Percentiles rank a stretch among this genome's conserved stretches.
Evolutionary conservation across 371 early-diverging fungal species (phyloP).

Genomic region (Mucor velutinosus): DNA sequence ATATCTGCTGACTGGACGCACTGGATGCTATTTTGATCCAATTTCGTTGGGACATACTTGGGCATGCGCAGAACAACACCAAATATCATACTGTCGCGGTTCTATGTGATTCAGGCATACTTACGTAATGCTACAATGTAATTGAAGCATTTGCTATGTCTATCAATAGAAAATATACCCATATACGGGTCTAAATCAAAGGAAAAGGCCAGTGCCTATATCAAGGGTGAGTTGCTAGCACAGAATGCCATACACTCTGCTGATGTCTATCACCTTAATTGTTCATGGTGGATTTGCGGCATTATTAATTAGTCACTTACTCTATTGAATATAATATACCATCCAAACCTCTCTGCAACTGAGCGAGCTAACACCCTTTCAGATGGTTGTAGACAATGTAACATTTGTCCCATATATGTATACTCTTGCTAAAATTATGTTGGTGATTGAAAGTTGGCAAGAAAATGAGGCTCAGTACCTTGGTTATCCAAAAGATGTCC

Average conservation of each 20-base stretch:
- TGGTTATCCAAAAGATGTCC: too few relatives aligned
- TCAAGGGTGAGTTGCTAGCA: not conserved
- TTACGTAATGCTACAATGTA: not conserved
- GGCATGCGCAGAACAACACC: not conserved
- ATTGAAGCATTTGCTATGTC: not conserved
- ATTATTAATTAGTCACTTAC: too few relatives aligned
- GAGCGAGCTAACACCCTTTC: not conserved
- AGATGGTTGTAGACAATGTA: not conserved
- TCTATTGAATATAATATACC: too few relatives aligned
- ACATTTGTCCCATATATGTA: not conserved
- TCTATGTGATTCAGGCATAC: too few relatives aligned
- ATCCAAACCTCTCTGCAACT: too few relatives aligned
- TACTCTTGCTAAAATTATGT: not conserved
- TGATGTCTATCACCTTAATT: not conserved
- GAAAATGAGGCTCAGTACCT: not conserved
- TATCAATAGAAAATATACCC: not conserved
- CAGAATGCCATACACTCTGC: not conserved
- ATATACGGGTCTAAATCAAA: not conserved
- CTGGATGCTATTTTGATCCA: not conserved
- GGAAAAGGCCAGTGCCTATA: not conserved
- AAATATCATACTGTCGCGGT: not conserved
- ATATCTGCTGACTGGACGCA: too few relatives aligned
- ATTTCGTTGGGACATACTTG: not conserved
- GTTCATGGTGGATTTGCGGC: too few relatives aligned
- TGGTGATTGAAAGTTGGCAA: too few relatives aligned